Evolutionary conservation across 148 eudicot genomes (phyloP).

Genomic region (Cornus controversa): DNA sequence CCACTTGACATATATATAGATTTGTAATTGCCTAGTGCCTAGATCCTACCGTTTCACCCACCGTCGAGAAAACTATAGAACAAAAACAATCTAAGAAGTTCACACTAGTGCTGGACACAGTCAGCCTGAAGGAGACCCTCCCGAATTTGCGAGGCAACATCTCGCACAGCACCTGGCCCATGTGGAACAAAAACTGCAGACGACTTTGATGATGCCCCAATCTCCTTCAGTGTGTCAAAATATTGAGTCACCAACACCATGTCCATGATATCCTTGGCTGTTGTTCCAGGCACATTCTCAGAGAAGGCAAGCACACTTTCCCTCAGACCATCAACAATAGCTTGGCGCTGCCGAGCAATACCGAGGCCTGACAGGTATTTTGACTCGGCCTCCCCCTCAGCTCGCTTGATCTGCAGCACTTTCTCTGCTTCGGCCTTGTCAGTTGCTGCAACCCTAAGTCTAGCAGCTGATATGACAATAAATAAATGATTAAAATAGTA

Average conservation of each 20-base stretch:
- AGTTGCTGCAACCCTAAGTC: constrained; percentile 53
- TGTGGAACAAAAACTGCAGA: constrained; percentile 52
- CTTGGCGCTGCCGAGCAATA: constrained; percentile 59
- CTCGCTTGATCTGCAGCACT: constrained; percentile 52
- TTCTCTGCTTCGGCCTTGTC: constrained; percentile 65
- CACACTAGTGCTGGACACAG: constrained; percentile 1
- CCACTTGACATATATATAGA: too few relatives aligned
- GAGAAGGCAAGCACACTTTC: constrained; percentile 57
- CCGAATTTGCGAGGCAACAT: constrained; percentile 36
- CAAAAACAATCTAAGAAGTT: background rate
- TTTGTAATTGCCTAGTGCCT: background rate
- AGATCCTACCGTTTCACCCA: too few relatives aligned
- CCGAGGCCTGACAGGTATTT: constrained; percentile 57
- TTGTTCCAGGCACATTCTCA: constrained; percentile 52
- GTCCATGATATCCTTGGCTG: constrained; percentile 58
- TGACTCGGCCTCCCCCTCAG: constrained; percentile 64
- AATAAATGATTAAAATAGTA: background rate
- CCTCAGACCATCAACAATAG: constrained; percentile 57
- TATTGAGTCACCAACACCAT: constrained; percentile 54
- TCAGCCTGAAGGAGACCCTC: constrained; percentile 42
- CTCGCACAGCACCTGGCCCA: constrained; percentile 47
- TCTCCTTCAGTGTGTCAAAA: constrained; percentile 51
- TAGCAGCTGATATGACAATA: constrained; percentile 34
- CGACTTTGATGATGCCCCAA: constrained; percentile 47
- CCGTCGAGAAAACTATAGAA: background rate